Base-by-base conservation (phyloP, 2,329 filamentous ascomycete genomes). In the Pseudogymnoascus sp. region DNA sequence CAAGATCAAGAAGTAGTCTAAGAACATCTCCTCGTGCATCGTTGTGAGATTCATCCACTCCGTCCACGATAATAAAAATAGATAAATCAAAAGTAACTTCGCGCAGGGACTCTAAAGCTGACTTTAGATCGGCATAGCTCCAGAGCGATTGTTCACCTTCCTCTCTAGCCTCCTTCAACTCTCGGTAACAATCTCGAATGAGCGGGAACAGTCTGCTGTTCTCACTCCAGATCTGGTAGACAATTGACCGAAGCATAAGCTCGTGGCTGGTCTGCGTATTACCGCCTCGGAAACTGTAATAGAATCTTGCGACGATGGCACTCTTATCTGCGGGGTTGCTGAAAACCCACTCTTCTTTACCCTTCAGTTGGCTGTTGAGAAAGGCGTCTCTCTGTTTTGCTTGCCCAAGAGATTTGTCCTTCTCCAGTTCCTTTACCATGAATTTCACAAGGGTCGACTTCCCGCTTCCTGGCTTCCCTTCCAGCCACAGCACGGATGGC, bases 391-490 rank as follows among this genome's bases (percentile, higher is more conserved):
- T 7, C 19, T 13, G 23, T 17, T 4, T 4, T 31, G 1, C 3
- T 53, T 53, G 7, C 4, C 4, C 1, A 17, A 31, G 15, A 31
- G 15, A 17, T 23, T 23, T 3, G 1, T 29, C n/a, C n/a, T 29
- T 31, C 7, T 53, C 46, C 4, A 53, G 15, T 31, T 31, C 4
- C 0, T 59, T 29, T 3, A 64, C 31, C 42, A 65, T 59, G 6
- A 33, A 59, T 56, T 62, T 67, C 4, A 33, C 21, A 11, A 67
- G 61, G 5, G 65, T 67, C 6, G 60, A 64, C 33, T 67, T 67
- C 44, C 66, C 66, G 33, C 66, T 67, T 31, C 66, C 66, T n/a
- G 66, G 63, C 33, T 67, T 67, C 17, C 65, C 65, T 37, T 65
- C 26, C 7, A 67, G 33, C 61, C 59, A 64, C 29, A 67, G 31